Evolutionary conservation across 2,329 filamentous ascomycete genomes (phyloP), one percentile per base, ranked within the genome.

Genomic region (Epichloe elymi): DNA sequence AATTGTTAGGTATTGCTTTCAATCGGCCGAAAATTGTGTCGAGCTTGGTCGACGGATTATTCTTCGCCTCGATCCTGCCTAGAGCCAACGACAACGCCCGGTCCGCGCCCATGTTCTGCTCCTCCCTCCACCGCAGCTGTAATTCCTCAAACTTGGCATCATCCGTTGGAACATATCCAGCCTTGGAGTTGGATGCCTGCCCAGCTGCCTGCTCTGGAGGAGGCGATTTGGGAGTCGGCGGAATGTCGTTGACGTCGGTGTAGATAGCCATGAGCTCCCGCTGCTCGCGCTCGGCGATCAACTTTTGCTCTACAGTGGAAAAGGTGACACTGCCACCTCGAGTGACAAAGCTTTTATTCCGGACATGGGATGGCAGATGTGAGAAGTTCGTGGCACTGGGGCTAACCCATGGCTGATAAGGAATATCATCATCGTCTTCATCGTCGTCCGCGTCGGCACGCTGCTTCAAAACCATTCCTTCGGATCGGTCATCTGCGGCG

Each of bases 401-500:
- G 20, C 73, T 70, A 40, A 70, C 61, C 74, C 80, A 79, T 48
- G 77, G 68, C 49, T 72, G 70, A 51, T 78, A 73, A 5, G 73
- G 71, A 45, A 74, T 60, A 50, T 79, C 76, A 23, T 78, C 76
- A 1, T 84, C 79, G 11, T 82, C 76, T 0, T 82, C 77, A 2
- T 79, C 76, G 43, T 73, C 69, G 30, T 72, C 71, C 7, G 73
- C 68, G 44, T 62, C 55, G 19, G 63, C 65, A n/a, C 74, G 70
- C 55, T 75, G 73, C 59, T 81, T 83, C 49, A 83, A 68, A 58
- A 84, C 80, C 71, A 85, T 81, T 46, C 86, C 83, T 60, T 87
- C 86, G 5, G 80, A 82, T 47, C 81, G 80, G 59, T 87, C 83
- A 61, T 89, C 85, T 33, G 78, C 77, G 4, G 83, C 83, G 63